Evolutionary conservation across 1,284 basidiomycete species (phyloP), one percentile per base, ranked within the genome.

Genomic region (Pascua guehoae): DNA sequence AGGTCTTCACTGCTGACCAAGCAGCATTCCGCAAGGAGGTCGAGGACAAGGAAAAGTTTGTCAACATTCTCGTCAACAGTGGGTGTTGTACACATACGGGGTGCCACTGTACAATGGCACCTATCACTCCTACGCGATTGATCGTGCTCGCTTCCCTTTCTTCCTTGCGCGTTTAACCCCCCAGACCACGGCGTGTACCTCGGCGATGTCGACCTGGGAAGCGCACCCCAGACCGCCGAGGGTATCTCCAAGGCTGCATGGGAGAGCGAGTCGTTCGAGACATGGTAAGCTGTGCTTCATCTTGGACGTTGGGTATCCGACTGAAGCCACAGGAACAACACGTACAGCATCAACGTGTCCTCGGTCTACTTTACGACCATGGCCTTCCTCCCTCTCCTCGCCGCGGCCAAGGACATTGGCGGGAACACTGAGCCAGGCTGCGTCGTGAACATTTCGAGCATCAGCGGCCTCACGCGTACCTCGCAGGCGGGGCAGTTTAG

Each of bases 341-440:
- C 63, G 12, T 74, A 71, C 63, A 51, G 57, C 17, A 76, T 73
- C 65, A 75, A 77, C 66, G 67, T 66, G 41, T 67, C 71, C 1
- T 72, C 70, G 14, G 72, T 73, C 64, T 68, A 72, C 62, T 77
- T 76, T 60, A 71, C 70, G 12, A 61, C 74, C 4, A 74, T 73
- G 47, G 75, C 74, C 15, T 74, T 77, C 70, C 64, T 77, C 15
- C 74, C 74, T 5, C 63, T 76, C 15, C 67, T 77, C 5, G 61
- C 64, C 14, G 69, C 68, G 7, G 74, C 73, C 43, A 73, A 71
- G 62, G 60, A 65, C 1, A 58, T 71, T n/a, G 69, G 68, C 38
- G 57, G 56, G 12, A 66, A 37, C 44, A 44, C 65, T 14, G 73
- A 73, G 56, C 63, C 67, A 9, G 75, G 75, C 44, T 75, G 74